Conservation (phyloP, 352 stramenopile species). For the Saprolegnia diclina region DNA sequence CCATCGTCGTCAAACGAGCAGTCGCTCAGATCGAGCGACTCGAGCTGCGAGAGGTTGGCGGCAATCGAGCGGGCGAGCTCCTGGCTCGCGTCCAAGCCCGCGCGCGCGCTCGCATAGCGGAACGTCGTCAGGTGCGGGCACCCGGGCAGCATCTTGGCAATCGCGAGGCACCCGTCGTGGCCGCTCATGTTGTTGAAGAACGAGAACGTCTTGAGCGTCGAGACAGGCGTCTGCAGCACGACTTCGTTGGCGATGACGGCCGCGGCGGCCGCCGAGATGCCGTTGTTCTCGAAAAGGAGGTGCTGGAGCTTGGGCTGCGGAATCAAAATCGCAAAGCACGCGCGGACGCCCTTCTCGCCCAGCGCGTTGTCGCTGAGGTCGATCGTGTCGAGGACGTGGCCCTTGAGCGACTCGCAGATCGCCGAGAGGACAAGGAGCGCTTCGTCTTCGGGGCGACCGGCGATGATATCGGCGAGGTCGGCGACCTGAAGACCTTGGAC, state of each 20-base stretch:
- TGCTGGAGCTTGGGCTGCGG: slow-evolving; percentile 53
- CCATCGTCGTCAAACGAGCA: slow-evolving; percentile 86
- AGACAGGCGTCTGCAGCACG: slow-evolving; percentile 50
- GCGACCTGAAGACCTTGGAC: slow-evolving; percentile 49
- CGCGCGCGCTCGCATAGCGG: slow-evolving; percentile 62
- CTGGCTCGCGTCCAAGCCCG: slow-evolving; percentile 46
- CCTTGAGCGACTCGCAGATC: slow-evolving; percentile 69
- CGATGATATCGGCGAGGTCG: slow-evolving; percentile 90
- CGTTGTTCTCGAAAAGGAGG: slow-evolving; percentile 73
- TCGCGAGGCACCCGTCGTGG: slow-evolving; percentile 52
- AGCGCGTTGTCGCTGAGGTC: slow-evolving; percentile 80
- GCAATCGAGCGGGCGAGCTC: slow-evolving; percentile 45
- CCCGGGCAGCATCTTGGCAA: slow-evolving; percentile 48
- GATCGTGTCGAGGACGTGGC: slow-evolving; percentile 76
- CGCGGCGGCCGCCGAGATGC: slow-evolving; percentile 60
- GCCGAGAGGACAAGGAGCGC: slow-evolving; percentile 80
- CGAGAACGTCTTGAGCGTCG: slow-evolving; percentile 64
- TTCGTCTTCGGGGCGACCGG: slow-evolving; percentile 83
- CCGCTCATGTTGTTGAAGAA: slow-evolving; percentile 87
- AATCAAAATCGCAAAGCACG: slow-evolving; percentile 68
- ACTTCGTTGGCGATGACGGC: slow-evolving; percentile 61
- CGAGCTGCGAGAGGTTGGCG: slow-evolving; percentile 44
- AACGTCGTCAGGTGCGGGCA: slow-evolving; percentile 49
- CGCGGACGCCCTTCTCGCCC: slow-evolving; percentile 66
- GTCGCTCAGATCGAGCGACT: slow-evolving; percentile 88